Evolutionary conservation across 192 early-diverging fungal species (phyloP), one percentile per base, ranked within the genome.

Genomic region (Gaertneriomyces sp.): DNA sequence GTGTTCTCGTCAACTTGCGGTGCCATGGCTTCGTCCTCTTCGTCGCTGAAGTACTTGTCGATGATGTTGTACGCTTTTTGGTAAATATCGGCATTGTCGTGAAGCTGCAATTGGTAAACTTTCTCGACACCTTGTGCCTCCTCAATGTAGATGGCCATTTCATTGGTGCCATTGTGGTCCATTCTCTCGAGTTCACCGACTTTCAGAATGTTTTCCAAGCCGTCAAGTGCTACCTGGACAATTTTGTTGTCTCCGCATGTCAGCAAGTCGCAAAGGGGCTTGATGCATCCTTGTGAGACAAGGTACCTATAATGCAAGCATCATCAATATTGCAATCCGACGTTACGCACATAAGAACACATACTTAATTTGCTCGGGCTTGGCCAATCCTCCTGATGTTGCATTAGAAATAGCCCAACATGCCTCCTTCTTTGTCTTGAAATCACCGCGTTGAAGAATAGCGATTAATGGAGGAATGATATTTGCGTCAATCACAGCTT

Each of bases 401-500:
- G 96, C 96, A 65, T 99, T 98, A 7, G 94, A 98, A 45, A 99
- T 89, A 42, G 96, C 96, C 96, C 96, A 99, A 84, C 96, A 99
- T 38, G 96, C 96, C 71, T 99, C 96, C 77, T 97, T 97, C 76
- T 95, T 94, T 68, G 92, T 96, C 82, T 98, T 98, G 76, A 97
- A 95, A 67, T 99, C 96, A 42, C 91, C 94, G 61, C 87, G 80
- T 33, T 83, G 75, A 49, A 99, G 83, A 42, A 92, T 89, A 65
- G 89, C 74, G 71, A 96, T 90, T 40, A 99, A 83, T 11, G 90
- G 93, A 11, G 95, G 93, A 61, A 98, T 85, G 53, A 98, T 82
- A 77, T 92, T 93, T 70, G 92, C 92, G 57, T 99, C 93, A 63
- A 99, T 95, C 47, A 99, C 88, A 41, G 84, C 82, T 79, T 99